Percentiles rank a stretch among this genome's conserved stretches.
Evolutionary conservation across 1,284 basidiomycete genomes (phyloP).

Genomic region (Somion occarium): DNA sequence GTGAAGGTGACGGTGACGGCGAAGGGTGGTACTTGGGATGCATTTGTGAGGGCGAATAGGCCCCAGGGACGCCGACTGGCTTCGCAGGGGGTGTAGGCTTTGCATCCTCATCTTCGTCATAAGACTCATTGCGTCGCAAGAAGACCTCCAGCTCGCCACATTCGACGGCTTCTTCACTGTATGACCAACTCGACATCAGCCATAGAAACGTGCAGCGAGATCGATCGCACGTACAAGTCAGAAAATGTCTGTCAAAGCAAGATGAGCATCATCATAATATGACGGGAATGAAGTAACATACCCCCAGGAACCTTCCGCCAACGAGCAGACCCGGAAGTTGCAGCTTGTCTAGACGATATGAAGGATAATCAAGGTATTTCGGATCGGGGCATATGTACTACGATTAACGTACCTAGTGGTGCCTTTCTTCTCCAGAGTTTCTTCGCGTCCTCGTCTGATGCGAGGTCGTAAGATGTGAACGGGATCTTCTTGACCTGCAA

Average conservation of each 20-base stretch:
- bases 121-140: conserved; percentile 66
- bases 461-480: conserved; percentile 76
- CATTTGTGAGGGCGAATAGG: conserved; percentile 68
- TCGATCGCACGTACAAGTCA: conserved; percentile 44
- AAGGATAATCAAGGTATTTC: neutral
- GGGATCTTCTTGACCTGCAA: conserved; percentile 79
- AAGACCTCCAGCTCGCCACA: conserved; percentile 64
- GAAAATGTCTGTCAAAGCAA: conserved; percentile 39
- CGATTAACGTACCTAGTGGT: conserved; percentile 48
- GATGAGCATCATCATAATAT: neutral
- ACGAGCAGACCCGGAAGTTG: conserved; percentile 77
- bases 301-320: conserved; percentile 59
- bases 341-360: conserved; percentile 62
- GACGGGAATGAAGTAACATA: conserved; percentile 26
- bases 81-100: conserved; percentile 44
- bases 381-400: no score
- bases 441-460: conserved; percentile 77
- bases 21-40: conserved; percentile 62
- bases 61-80: conserved; percentile 76
- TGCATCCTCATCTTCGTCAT: conserved; percentile 44
- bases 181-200: neutral
- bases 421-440: conserved; percentile 74
- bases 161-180: conserved; percentile 78
- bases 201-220: conserved; percentile 2
- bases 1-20: conserved; percentile 38